Conservation (phyloP, 1,284 basidiomycete genomes). For the Waitea zeae region DNA sequence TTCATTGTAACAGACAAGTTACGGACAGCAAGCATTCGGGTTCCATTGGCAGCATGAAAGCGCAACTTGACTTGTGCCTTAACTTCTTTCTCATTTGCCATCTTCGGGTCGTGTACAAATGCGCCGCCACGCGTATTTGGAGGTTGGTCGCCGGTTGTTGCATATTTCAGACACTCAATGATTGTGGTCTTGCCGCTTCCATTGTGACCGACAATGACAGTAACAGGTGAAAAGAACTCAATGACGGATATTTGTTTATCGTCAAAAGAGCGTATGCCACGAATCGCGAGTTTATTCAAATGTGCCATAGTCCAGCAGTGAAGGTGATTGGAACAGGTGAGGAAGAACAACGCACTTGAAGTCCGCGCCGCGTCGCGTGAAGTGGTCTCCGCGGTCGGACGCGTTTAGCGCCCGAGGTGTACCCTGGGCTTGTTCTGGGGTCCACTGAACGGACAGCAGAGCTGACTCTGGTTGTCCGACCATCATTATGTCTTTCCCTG, state of each 20-base stretch:
- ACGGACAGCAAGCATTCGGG: conserved; percentile 83
- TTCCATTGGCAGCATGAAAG: conserved; percentile 79
- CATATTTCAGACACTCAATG: conserved; percentile 99
- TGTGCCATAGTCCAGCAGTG: conserved; percentile 66
- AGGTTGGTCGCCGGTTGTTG: conserved; percentile 94
- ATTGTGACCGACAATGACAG: conserved; percentile 97
- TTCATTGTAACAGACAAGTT: conserved; percentile 90
- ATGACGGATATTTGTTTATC: conserved; percentile 91
- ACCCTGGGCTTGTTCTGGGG: background rate
- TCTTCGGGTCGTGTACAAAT: conserved; percentile 96
- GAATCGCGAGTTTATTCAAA: conserved; percentile 76
- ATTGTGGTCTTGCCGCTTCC: conserved; percentile 98
- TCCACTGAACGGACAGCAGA: background rate
- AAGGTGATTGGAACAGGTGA: conserved; percentile 47
- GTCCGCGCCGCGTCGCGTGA: conserved; percentile 45
- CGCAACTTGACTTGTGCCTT: conserved; percentile 95
- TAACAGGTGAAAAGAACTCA: conserved; percentile 95
- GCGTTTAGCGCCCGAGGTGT: conserved; percentile 26
- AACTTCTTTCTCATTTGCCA: conserved; percentile 97
- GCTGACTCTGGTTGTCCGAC: too few relatives aligned
- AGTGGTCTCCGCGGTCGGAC: conserved; percentile 68
- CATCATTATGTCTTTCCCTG: conserved; percentile 40
- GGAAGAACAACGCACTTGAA: conserved; percentile 55
- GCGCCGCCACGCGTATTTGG: conserved; percentile 97
- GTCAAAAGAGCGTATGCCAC: conserved; percentile 84